Evolutionary conservation across 169 alveolate species (phyloP).

Genomic region (Plasmodium fragile): DNA sequence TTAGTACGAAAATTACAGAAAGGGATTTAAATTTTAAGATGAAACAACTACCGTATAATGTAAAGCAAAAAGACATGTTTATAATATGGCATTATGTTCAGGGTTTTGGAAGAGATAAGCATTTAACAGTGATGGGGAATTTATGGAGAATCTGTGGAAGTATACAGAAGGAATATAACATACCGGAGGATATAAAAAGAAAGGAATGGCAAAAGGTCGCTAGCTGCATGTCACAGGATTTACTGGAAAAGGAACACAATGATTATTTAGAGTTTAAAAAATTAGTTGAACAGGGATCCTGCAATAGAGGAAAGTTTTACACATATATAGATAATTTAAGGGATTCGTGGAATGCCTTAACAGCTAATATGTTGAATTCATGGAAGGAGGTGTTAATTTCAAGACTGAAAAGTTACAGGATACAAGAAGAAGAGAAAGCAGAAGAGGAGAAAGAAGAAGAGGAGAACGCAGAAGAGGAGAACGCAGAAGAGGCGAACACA

Average conservation of each 20-base stretch:
- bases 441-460: too few relatives aligned
- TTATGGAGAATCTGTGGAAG: background rate
- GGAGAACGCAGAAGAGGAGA: too few relatives aligned
- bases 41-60: background rate
- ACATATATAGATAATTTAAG: background rate
- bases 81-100: background rate
- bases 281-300: background rate
- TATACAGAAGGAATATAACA: background rate
- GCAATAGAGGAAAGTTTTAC: background rate
- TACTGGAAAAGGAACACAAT: background rate
- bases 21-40: background rate
- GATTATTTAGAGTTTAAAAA: background rate
- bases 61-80: background rate
- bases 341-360: background rate
- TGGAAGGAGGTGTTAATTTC: background rate
- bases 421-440: background rate
- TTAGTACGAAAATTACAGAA: background rate
- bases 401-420: background rate
- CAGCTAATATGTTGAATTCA: background rate
- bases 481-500: too few relatives aligned
- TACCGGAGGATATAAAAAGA: background rate
- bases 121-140: background rate
- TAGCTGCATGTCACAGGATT: background rate
- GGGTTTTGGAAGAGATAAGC: background rate
- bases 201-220: background rate